phyloP scores from a whole-genome alignment of 1,139 yeast species.

The Zhuliangozyma parablackwelliae region DNA sequence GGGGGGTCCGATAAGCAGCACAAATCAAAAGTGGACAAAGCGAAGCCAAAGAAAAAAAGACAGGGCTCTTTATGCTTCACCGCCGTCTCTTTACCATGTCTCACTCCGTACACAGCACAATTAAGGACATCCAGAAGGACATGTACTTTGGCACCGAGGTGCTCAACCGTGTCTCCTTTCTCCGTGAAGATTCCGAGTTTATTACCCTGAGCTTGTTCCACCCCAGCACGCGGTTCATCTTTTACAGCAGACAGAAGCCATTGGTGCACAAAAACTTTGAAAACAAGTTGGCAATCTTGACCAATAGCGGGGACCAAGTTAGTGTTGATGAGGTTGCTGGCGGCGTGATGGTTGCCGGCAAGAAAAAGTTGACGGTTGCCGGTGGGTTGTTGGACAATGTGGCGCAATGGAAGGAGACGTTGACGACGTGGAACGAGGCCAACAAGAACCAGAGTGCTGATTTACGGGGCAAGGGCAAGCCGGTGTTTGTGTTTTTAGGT shows the following conservation, averaged over 20 bases:
- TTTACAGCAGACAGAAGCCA: constrained; percentile 38
- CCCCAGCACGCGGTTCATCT: constrained; percentile 53
- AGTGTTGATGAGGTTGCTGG: constrained; percentile 12
- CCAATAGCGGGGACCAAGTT: constrained; percentile 31
- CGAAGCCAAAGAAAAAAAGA: too few species aligned
- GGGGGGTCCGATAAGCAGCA: too few species aligned
- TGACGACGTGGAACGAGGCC: constrained; percentile 26
- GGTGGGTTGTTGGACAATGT: constrained; percentile 11
- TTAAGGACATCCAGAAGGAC: constrained; percentile 25
- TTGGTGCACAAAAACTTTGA: constrained; percentile 27
- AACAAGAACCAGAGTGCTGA: constrained; percentile 31
- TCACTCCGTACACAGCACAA: constrained; percentile 7
- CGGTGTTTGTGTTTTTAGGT: constrained; percentile 62
- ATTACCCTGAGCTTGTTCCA: constrained; percentile 49
- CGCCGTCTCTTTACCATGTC: constrained; percentile 4
- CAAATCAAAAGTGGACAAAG: too few species aligned
- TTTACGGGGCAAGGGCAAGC: constrained; percentile 30
- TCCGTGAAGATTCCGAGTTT: constrained; percentile 64
- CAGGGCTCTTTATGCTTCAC: background rate
- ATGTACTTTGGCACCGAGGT: constrained; percentile 52
- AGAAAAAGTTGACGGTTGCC: constrained; percentile 11
- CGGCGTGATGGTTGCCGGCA: too few species aligned
- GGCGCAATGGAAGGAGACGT: constrained; percentile 20
- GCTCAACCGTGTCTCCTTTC: constrained; percentile 74
- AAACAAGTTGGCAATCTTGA: constrained; percentile 29